Percentiles rank a stretch among this genome's conserved stretches.
These are phyloP conservation scores for Penicillium rolfsii DNA, from an alignment of 2,329 filamentous ascomycete genomes.

Conservation along the genomic window DNA sequence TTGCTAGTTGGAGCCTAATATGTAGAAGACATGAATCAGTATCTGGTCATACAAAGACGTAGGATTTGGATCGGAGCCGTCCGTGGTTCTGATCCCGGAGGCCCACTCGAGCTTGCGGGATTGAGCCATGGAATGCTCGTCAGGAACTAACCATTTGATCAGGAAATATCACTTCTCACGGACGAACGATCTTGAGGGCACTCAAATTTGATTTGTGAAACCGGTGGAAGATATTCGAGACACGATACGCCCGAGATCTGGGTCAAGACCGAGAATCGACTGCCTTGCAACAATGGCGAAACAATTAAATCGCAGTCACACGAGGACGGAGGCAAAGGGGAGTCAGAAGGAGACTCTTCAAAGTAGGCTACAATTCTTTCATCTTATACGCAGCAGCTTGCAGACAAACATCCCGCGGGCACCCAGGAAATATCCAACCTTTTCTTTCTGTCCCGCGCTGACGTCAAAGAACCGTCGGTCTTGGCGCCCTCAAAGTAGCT, in stretches of 20 bases:
- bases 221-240: neutral
- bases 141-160: slow-evolving; percentile 14
- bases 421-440: neutral
- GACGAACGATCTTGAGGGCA: neutral
- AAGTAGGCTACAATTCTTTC: neutral
- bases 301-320: neutral
- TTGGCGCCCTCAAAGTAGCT: slow-evolving; percentile 23
- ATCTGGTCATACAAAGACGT: neutral
- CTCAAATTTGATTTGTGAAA: neutral
- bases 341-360: neutral
- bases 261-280: neutral
- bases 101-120: neutral
- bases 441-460: slow-evolving; percentile 20
- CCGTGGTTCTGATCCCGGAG: slow-evolving; percentile 15
- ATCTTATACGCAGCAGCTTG: slow-evolving; percentile 4
- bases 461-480: slow-evolving; percentile 24
- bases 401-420: neutral
- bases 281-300: slow-evolving; percentile 1
- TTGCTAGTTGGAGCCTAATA: slow-evolving; percentile 25
- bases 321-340: neutral
- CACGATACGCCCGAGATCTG: neutral
- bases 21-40: neutral
- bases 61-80: slow-evolving; percentile 6
- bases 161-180: neutral
- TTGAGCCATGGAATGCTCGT: slow-evolving; percentile 8